Percentiles rank a stretch among this genome's conserved stretches.
Evolutionary conservation across 345 rosid species (phyloP).

Genomic region (Salix arbutifolia): DNA sequence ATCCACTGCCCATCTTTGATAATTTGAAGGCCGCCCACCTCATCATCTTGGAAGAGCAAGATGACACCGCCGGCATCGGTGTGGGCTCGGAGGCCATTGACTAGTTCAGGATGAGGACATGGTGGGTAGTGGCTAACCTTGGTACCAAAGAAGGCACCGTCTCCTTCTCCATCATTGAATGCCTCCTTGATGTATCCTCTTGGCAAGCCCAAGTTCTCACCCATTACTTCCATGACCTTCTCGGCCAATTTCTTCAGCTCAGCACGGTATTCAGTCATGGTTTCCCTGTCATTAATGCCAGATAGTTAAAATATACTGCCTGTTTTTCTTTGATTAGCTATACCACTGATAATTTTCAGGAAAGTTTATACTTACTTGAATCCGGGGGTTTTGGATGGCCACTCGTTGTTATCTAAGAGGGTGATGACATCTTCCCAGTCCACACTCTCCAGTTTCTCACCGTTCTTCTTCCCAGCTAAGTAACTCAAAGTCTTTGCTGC

Average conservation of each 20-base stretch:
- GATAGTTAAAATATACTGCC: background rate
- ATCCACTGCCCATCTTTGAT: conserved; percentile 77
- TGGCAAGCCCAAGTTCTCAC: conserved; percentile 67
- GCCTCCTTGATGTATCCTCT: conserved; percentile 55
- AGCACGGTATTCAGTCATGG: conserved; percentile 62
- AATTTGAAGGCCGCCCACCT: conserved; percentile 75
- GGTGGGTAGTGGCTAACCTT: conserved; percentile 96
- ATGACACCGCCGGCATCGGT: conserved; percentile 97
- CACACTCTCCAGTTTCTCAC: conserved; percentile 50
- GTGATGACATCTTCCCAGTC: conserved; percentile 91
- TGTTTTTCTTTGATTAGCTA: background rate
- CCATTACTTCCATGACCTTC: conserved; percentile 80
- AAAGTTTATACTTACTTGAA: conserved; percentile 58
- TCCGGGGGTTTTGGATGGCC: conserved; percentile 56
- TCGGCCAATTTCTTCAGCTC: conserved; percentile 69
- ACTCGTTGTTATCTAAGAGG: conserved; percentile 54
- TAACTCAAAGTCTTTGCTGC: conserved; percentile 47
- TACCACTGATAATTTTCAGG: background rate
- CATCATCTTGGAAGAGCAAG: conserved; percentile 77
- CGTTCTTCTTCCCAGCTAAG: conserved; percentile 34
- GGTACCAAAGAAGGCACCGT: conserved; percentile 65
- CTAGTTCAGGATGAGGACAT: conserved; percentile 69
- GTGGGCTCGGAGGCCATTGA: conserved; percentile 77
- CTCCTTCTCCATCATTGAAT: conserved; percentile 49
- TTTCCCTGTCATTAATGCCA: conserved; percentile 44